Evolutionary conservation across 768 basidiomycete species (phyloP).

Genomic region (Cyathus striatus): DNA sequence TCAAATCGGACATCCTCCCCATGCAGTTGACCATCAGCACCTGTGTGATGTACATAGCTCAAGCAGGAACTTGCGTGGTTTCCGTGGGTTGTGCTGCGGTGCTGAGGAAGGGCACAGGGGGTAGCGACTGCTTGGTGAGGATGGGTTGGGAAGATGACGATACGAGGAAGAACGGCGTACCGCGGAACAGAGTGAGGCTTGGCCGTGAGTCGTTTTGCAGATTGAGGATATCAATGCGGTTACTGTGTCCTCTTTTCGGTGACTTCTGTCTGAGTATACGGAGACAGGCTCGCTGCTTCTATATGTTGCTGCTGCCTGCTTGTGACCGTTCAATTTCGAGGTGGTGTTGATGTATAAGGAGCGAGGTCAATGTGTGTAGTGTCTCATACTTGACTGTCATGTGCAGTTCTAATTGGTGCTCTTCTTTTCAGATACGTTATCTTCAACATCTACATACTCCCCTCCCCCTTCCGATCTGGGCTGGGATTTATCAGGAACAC

Average conservation of each 20-base stretch:
- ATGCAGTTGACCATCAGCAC: constrained; percentile 36
- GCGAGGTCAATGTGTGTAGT: constrained; percentile 26
- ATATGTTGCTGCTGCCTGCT: constrained; percentile 15
- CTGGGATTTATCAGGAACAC: too few relatives aligned
- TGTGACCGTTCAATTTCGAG: constrained; percentile 13
- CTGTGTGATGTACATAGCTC: constrained; percentile 12
- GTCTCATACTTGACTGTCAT: not conserved
- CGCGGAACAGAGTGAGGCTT: not conserved
- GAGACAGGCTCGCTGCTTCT: constrained; percentile 18
- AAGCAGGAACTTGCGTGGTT: not conserved
- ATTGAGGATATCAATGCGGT: constrained; percentile 4
- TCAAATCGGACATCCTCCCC: constrained; percentile 18
- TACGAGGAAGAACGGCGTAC: constrained; percentile 2
- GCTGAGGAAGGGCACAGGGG: not conserved
- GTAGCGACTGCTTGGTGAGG: too few relatives aligned
- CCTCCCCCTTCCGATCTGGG: too few relatives aligned
- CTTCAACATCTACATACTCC: too few relatives aligned
- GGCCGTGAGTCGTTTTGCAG: not conserved
- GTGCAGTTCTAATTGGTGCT: too few relatives aligned
- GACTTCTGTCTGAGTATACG: too few relatives aligned
- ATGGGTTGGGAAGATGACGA: too few relatives aligned
- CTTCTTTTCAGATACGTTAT: not conserved
- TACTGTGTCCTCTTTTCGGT: too few relatives aligned
- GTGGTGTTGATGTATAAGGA: constrained; percentile 36
- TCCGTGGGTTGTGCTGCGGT: constrained; percentile 9